phyloP scores from a whole-genome alignment of 257 asterid species.

The Dorcoceras hygrometricum region DNA sequence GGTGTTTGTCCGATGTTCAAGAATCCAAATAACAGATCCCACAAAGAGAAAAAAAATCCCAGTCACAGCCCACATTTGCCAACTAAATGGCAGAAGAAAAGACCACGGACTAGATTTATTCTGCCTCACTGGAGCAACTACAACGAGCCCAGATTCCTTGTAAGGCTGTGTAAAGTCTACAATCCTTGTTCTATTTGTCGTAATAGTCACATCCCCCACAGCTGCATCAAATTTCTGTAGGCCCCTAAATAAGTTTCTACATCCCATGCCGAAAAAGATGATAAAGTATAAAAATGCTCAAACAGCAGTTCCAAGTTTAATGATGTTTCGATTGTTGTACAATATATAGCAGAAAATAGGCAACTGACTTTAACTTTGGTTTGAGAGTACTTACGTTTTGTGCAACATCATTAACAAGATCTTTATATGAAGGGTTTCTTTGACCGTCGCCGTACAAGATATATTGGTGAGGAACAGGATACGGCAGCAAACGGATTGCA shows the following conservation, averaged over 20 bases:
- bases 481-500: constrained; percentile 58
- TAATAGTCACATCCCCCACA: constrained; percentile 85
- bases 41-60: constrained; percentile 71
- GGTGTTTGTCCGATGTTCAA: constrained; percentile 74
- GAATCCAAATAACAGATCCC: constrained; percentile 92
- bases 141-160: constrained; percentile 88
- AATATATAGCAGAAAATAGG: neutral
- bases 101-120: constrained; percentile 82
- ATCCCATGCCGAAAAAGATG: neutral
- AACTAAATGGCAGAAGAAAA: constrained; percentile 82
- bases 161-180: constrained; percentile 96
- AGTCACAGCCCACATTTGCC: constrained; percentile 94
- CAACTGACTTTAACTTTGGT: neutral
- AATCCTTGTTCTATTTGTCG: constrained; percentile 77
- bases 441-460: constrained; percentile 63
- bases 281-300: neutral
- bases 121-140: constrained; percentile 62
- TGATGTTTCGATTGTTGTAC: neutral
- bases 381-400: constrained; percentile 43
- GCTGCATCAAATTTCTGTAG: constrained; percentile 85
- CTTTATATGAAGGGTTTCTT: constrained; percentile 52
- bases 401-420: constrained; percentile 46
- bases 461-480: constrained; percentile 63
- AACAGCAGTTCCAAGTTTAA: neutral
- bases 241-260: constrained; percentile 19